phyloP scores from a whole-genome alignment of 1,284 basidiomycete species.

The Prillingera fragicola region DNA sequence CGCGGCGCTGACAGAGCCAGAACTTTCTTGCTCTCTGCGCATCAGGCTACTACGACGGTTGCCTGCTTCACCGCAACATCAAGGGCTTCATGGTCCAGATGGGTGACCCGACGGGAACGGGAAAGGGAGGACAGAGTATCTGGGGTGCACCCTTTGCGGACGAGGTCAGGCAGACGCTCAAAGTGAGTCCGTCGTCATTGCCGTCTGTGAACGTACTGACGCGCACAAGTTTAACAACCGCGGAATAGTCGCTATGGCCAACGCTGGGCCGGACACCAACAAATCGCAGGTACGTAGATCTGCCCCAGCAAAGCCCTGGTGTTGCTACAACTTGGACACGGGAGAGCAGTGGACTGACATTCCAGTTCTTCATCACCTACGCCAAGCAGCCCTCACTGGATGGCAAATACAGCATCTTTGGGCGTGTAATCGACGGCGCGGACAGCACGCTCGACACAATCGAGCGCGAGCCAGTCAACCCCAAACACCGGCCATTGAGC shows the following conservation, averaged over 20 bases:
- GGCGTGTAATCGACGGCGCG: conserved; percentile 87
- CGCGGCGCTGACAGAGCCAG: too few relatives aligned
- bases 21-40: conserved; percentile 94
- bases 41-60: conserved; percentile 77
- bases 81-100: conserved; percentile 94
- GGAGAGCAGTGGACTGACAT: background rate
- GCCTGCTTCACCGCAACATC: conserved; percentile 86
- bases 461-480: conserved; percentile 82
- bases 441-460: conserved; percentile 84
- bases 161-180: conserved; percentile 84
- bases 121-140: conserved; percentile 52
- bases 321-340: too few relatives aligned
- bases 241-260: conserved; percentile 95
- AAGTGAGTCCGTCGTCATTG: conserved; percentile 54
- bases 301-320: background rate
- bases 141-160: conserved; percentile 76
- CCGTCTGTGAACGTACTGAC: conserved; percentile 3
- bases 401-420: conserved; percentile 90
- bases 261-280: conserved; percentile 86
- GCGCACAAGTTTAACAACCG: conserved; percentile 82
- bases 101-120: conserved; percentile 71
- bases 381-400: conserved; percentile 86
- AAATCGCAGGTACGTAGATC: conserved; percentile 57
- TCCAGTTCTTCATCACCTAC: conserved; percentile 85
- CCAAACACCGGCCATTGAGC: conserved; percentile 77